phyloP scores from a whole-genome alignment of 331 rosid species.

The Phaseolus coccineus region DNA sequence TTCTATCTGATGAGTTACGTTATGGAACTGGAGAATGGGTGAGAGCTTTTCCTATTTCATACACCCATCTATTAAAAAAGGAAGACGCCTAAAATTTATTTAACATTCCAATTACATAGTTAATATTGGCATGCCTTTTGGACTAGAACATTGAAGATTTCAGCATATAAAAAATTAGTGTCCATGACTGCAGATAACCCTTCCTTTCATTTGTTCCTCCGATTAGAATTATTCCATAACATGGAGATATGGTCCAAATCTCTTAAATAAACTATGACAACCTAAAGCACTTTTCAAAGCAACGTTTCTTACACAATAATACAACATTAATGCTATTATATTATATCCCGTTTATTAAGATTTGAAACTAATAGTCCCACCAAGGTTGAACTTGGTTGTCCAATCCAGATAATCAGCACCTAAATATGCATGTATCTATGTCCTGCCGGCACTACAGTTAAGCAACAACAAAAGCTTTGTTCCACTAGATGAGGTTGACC shows the following conservation, averaged over 20 bases:
- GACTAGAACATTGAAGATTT: constrained; percentile 25
- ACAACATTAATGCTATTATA: not conserved
- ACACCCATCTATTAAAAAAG: not conserved
- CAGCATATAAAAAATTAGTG: constrained; percentile 19
- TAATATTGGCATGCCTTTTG: not conserved
- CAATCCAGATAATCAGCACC: constrained; percentile 26
- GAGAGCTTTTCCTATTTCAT: not conserved
- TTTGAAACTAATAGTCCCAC: not conserved
- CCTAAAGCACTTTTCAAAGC: constrained; percentile 12
- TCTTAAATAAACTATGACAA: constrained; percentile 9
- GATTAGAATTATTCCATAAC: constrained; percentile 17
- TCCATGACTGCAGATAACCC: constrained; percentile 9
- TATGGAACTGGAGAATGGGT: constrained; percentile 4
- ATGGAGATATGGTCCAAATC: not conserved
- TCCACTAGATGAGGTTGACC: not conserved
- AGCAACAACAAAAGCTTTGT: not conserved
- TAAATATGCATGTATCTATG: not conserved
- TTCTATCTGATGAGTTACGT: not conserved
- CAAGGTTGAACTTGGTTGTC: not conserved
- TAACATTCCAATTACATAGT: not conserved
- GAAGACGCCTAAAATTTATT: constrained; percentile 1
- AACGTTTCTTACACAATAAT: not conserved
- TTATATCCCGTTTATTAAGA: too few species aligned
- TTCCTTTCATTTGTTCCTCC: not conserved
- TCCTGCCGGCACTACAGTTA: constrained; percentile 7